Percentiles rank a stretch among this genome's conserved stretches.
Conservation (phyloP, 495 filamentous ascomycete genomes). For the Aspergillus sclerotioniger region DNA sequence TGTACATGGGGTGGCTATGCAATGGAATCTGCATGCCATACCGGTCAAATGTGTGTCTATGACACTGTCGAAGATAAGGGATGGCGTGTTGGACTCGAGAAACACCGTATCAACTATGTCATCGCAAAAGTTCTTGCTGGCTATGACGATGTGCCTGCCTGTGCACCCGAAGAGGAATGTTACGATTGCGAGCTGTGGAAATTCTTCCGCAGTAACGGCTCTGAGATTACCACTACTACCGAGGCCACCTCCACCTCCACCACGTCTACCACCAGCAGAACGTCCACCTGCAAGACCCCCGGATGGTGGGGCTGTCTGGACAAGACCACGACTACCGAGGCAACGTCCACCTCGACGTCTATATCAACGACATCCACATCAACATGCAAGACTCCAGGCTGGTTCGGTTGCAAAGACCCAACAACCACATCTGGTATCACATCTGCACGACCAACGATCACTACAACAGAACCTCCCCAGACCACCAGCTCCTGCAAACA, state of each 20-base stretch:
- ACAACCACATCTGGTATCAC: constrained; percentile 34
- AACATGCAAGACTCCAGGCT: constrained; percentile 84
- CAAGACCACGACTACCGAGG: constrained; percentile 61
- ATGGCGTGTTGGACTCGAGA: constrained; percentile 82
- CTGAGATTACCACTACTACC: constrained; percentile 67
- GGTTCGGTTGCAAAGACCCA: constrained; percentile 52
- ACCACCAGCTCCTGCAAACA: constrained; percentile 51
- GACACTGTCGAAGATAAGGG: constrained; percentile 87
- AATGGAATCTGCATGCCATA: constrained; percentile 87
- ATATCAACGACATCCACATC: constrained; percentile 51
- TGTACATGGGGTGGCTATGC: constrained; percentile 96
- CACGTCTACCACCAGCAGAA: constrained; percentile 68
- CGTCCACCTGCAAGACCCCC: constrained; percentile 83
- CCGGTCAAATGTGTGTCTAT: constrained; percentile 82
- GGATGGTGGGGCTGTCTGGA: constrained; percentile 63
- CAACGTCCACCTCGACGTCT: constrained; percentile 45
- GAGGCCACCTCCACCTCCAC: constrained; percentile 51
- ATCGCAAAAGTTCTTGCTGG: constrained; percentile 80
- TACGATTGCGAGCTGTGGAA: constrained; percentile 92
- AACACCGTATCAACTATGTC: constrained; percentile 80
- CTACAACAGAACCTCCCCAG: constrained; percentile 25
- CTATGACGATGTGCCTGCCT: constrained; percentile 76
- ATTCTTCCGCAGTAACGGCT: constrained; percentile 86
- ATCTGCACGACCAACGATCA: constrained; percentile 20
- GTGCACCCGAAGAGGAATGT: constrained; percentile 72